These are phyloP conservation scores for Solanum clarkiae DNA, from an alignment of 257 asterid species.

Conservation along the genomic window DNA sequence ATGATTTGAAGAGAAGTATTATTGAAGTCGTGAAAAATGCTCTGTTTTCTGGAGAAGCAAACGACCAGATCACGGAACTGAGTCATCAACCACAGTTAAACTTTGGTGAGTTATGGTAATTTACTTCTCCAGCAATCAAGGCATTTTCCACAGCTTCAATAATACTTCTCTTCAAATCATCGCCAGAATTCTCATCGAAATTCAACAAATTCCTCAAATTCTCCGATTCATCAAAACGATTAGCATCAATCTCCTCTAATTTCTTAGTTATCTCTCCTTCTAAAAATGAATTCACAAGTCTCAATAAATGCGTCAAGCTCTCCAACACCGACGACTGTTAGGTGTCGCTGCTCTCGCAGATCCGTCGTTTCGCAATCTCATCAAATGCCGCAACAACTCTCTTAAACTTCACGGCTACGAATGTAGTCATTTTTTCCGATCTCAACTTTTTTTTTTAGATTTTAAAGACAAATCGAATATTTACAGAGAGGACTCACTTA, in stretches of 20 bases:
- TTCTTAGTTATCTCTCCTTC: background rate
- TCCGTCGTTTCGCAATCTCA: too few relatives aligned
- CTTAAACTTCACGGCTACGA: too few relatives aligned
- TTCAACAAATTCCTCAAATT: background rate
- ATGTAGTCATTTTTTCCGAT: too few relatives aligned
- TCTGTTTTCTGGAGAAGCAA: background rate
- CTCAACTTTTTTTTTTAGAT: too few relatives aligned
- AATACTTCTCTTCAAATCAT: conserved; percentile 1
- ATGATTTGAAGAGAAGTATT: background rate
- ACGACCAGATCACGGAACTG: conserved; percentile 8
- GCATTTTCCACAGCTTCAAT: conserved; percentile 4
- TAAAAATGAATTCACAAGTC: too few relatives aligned
- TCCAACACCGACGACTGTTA: too few relatives aligned
- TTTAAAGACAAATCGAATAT: too few relatives aligned
- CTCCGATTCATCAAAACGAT: background rate
- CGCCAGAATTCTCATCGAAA: background rate
- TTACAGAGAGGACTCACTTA: too few relatives aligned
- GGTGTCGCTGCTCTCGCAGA: too few relatives aligned
- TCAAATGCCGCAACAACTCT: too few relatives aligned
- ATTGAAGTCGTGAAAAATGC: conserved; percentile 4
- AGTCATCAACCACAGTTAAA: conserved; percentile 23
- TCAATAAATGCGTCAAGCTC: too few relatives aligned
- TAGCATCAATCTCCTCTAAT: background rate
- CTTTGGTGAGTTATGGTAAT: background rate
- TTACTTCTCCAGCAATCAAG: background rate